Percentiles rank a stretch among this genome's conserved stretches.
Evolutionary conservation across 805 yeast genomes (phyloP).

Genomic region (Suhomyces pyralidae): DNA sequence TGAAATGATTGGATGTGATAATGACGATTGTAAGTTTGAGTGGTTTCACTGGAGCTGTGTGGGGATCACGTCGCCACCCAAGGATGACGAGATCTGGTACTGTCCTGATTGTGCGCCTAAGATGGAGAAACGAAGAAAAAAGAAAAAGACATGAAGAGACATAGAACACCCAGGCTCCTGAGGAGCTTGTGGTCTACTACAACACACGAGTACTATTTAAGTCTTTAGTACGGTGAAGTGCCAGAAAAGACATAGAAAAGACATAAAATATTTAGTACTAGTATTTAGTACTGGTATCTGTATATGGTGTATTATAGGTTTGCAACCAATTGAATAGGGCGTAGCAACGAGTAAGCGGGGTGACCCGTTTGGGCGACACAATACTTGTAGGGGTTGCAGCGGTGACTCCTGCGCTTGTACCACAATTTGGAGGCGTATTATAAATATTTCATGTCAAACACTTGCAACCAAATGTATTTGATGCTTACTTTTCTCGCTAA

Average conservation of each 20-base stretch:
- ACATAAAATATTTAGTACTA: background rate
- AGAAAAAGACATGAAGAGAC: conserved; percentile 25
- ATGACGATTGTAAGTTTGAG: conserved; percentile 79
- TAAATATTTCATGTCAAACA: no score
- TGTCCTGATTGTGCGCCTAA: conserved; percentile 76
- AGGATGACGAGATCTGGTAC: conserved; percentile 79
- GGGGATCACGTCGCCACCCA: conserved; percentile 83
- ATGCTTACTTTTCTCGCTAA: background rate
- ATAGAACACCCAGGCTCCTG: no score
- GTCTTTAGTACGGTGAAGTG: no score
- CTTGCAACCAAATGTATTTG: background rate
- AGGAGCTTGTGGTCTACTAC: no score
- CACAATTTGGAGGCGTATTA: no score
- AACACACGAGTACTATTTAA: no score
- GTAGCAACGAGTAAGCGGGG: no score
- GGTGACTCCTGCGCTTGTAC: no score
- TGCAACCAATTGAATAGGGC: background rate
- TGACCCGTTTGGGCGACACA: no score
- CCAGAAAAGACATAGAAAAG: conserved; percentile 10
- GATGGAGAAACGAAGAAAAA: conserved; percentile 44
- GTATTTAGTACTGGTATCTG: background rate
- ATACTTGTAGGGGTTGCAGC: no score
- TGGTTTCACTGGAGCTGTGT: conserved; percentile 98
- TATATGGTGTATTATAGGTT: background rate
- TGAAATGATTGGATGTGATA: conserved; percentile 95